phyloP scores from a whole-genome alignment of 352 stramenopile genomes.

The Phytophthora cryptogea region DNA sequence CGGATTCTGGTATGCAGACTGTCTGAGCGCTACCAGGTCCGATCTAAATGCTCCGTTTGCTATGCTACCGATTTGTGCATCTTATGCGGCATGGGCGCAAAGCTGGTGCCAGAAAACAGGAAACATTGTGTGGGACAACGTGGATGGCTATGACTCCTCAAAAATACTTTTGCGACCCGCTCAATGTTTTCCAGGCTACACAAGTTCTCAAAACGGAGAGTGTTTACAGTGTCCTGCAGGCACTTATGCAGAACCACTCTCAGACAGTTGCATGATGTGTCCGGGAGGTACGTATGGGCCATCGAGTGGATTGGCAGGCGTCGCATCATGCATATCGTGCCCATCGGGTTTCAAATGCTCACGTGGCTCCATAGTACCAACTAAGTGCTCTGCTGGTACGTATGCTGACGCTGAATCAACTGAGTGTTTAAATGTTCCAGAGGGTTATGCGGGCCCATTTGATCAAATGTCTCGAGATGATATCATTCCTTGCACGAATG shows the following conservation, averaged over 20 bases:
- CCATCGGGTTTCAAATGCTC: slow-evolving; percentile 48
- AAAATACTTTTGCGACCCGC: slow-evolving; percentile 52
- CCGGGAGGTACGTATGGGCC: slow-evolving; percentile 56
- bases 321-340: slow-evolving; percentile 44
- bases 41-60: slow-evolving; percentile 62
- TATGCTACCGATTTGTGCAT: slow-evolving; percentile 43
- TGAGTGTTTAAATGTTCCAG: slow-evolving; percentile 43
- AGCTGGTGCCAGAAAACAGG: slow-evolving; percentile 53
- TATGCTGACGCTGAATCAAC: slow-evolving; percentile 41
- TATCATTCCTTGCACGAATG: slow-evolving; percentile 48
- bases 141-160: slow-evolving; percentile 51
- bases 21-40: slow-evolving; percentile 36
- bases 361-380: slow-evolving; percentile 19
- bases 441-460: slow-evolving; percentile 40
- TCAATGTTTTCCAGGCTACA: slow-evolving; percentile 39
- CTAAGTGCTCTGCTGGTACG: slow-evolving; percentile 41
- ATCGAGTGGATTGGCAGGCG: slow-evolving; percentile 22
- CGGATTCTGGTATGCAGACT: slow-evolving; percentile 69
- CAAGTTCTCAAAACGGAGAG: slow-evolving; percentile 15
- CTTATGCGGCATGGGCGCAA: slow-evolving; percentile 51
- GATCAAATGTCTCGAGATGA: slow-evolving; percentile 38
- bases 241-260: slow-evolving; percentile 41
- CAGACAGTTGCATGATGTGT: slow-evolving; percentile 39
- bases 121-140: slow-evolving; percentile 57
- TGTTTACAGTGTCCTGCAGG: slow-evolving; percentile 47